Percentiles rank a stretch among this genome's conserved stretches.
These are phyloP conservation scores for Cyclotella kingstonii DNA, from an alignment of 108 stramenopile genomes.

Conservation along the genomic window DNA sequence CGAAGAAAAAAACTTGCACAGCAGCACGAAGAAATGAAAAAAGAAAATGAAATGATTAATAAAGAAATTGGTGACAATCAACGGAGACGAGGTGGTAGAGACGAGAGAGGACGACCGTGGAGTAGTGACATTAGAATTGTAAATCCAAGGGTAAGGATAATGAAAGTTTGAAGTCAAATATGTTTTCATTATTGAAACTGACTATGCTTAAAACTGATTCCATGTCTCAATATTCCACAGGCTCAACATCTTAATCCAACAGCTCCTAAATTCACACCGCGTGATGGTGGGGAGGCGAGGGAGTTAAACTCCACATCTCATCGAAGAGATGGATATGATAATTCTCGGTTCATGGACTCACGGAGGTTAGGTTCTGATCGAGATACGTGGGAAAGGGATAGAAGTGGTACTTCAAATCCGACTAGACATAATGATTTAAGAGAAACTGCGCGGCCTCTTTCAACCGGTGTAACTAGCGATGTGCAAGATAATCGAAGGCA, in stretches of 20 bases:
- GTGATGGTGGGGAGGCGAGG: not conserved
- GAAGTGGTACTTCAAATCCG: not conserved
- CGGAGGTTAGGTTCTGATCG: not conserved
- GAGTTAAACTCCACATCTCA: not conserved
- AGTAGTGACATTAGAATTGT: slow-evolving; percentile 11
- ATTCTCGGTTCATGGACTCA: not conserved
- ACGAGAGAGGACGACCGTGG: slow-evolving; percentile 36
- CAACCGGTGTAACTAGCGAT: not conserved
- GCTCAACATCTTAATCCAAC: not conserved
- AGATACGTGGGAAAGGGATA: slow-evolving; percentile 5
- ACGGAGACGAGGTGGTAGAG: slow-evolving; percentile 29
- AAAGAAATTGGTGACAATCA: slow-evolving; percentile 54
- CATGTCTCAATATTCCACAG: not conserved
- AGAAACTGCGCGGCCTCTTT: not conserved
- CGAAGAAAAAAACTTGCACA: slow-evolving; percentile 64
- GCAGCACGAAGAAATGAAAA: slow-evolving; percentile 67
- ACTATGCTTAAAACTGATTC: not conserved
- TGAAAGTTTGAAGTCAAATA: not conserved
- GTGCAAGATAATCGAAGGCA: slow-evolving; percentile 4
- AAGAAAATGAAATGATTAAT: slow-evolving; percentile 63
- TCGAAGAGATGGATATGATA: slow-evolving; percentile 11
- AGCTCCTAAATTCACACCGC: not conserved
- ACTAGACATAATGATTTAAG: slow-evolving; percentile 2
- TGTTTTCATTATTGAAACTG: not conserved
- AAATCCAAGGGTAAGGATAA: not conserved